A percentile compares a stretch with the other conserved stretches of the same genome.
phyloP scores from a whole-genome alignment of 2,329 filamentous ascomycete species.

The Ceratocystis diversiconidia region DNA sequence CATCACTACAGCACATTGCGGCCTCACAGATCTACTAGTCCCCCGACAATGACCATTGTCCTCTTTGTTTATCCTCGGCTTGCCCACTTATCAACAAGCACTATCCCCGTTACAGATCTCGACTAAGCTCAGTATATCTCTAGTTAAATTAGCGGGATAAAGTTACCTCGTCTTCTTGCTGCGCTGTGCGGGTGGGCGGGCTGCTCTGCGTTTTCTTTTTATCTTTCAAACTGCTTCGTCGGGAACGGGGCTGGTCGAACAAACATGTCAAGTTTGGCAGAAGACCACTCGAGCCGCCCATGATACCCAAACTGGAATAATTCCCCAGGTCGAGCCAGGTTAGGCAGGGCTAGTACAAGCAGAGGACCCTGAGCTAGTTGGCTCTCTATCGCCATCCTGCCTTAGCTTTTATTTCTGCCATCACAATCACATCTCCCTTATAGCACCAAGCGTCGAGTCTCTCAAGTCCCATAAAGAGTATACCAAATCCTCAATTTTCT shows the following conservation, averaged over 20 bases:
- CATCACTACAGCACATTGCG: background rate
- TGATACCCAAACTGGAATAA: background rate
- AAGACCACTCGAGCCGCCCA: background rate
- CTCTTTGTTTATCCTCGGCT: background rate
- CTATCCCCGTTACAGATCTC: background rate
- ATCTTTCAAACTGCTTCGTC: background rate
- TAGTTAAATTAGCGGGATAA: background rate
- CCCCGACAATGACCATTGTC: background rate
- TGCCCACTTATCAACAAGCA: background rate
- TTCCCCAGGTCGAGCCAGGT: background rate
- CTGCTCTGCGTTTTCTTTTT: background rate
- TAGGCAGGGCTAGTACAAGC: too few relatives aligned
- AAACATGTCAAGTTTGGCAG: slow-evolving; percentile 4
- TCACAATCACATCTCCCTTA: too few relatives aligned
- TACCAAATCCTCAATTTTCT: too few relatives aligned
- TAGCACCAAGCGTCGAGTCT: too few relatives aligned
- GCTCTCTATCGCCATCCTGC: too few relatives aligned
- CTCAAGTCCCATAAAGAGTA: too few relatives aligned
- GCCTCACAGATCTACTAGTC: background rate
- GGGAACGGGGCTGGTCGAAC: background rate
- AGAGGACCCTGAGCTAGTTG: too few relatives aligned
- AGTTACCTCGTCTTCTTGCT: background rate
- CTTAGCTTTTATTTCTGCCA: too few relatives aligned
- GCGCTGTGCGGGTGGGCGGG: slow-evolving; percentile 1
- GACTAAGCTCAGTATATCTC: background rate